Evolutionary conservation across 164 flowering plant genomes (phyloP).

Genomic region (Tetracentron sinense): DNA sequence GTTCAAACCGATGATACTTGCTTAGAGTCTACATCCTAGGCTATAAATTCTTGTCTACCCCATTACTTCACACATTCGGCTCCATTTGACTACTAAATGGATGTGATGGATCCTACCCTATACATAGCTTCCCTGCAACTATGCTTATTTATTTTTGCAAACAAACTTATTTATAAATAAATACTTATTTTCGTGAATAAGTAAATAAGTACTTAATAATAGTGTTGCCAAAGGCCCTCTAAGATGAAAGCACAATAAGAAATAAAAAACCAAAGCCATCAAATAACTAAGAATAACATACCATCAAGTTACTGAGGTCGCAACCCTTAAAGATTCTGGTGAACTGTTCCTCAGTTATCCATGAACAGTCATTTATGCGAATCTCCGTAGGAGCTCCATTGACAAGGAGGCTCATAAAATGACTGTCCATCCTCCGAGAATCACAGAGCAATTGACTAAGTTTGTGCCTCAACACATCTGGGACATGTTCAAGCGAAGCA

Average conservation of each 20-base stretch:
- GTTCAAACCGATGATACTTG: too few relatives aligned
- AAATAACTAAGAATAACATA: conserved; percentile 17
- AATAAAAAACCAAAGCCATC: background rate
- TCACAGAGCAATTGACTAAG: conserved; percentile 56
- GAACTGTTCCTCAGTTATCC: conserved; percentile 68
- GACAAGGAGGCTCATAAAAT: conserved; percentile 51
- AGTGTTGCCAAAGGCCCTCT: too few relatives aligned
- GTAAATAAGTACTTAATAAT: too few relatives aligned
- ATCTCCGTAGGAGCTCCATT: conserved; percentile 64
- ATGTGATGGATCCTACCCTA: too few relatives aligned
- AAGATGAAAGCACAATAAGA: background rate
- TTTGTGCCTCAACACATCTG: conserved; percentile 54
- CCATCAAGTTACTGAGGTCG: conserved; percentile 51
- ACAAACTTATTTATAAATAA: too few relatives aligned
- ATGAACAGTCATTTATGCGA: conserved; percentile 65
- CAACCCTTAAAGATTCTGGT: conserved; percentile 34
- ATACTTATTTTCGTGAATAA: too few relatives aligned
- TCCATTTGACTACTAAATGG: too few relatives aligned
- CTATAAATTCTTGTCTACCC: too few relatives aligned
- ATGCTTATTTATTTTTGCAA: background rate
- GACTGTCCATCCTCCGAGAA: conserved; percentile 54
- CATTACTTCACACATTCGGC: too few relatives aligned
- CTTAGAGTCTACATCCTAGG: too few relatives aligned
- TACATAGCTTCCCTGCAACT: too few relatives aligned
- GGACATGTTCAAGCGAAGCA: conserved; percentile 58